Percentiles rank a stretch among this genome's conserved stretches.
phyloP scores from a whole-genome alignment of 768 basidiomycete genomes.

The Candolleomyces eurysporus region DNA sequence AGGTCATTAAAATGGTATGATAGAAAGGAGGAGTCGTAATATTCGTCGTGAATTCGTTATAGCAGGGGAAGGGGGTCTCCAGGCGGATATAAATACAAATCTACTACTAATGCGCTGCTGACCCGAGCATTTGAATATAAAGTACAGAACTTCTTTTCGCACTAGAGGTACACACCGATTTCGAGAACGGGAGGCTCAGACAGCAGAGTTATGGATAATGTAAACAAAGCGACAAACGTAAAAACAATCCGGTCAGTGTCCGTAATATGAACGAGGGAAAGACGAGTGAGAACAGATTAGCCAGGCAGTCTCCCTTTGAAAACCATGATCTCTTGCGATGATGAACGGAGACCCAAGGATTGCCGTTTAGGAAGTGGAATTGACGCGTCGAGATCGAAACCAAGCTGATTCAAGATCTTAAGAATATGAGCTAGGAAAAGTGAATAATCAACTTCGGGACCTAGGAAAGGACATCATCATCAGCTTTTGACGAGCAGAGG shows the following conservation, averaged over 20 bases:
- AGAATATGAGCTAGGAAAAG: constrained; percentile 63
- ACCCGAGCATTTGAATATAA: neutral
- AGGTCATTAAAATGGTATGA: constrained; percentile 55
- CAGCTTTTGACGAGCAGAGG: constrained; percentile 1
- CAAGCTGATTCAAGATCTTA: constrained; percentile 52
- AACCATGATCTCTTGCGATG: constrained; percentile 61
- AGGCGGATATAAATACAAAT: neutral
- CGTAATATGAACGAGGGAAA: too few relatives aligned
- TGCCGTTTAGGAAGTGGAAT: constrained; percentile 56
- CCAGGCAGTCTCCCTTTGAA: constrained; percentile 43
- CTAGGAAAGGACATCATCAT: constrained; percentile 21
- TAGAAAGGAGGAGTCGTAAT: neutral
- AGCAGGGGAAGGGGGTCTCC: neutral
- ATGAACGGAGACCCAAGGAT: constrained; percentile 36
- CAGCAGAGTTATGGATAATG: too few relatives aligned
- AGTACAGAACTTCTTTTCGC: neutral
- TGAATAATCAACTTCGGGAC: constrained; percentile 45
- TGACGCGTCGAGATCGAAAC: constrained; percentile 65
- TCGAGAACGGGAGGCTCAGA: neutral
- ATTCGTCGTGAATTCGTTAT: neutral
- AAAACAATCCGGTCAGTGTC: too few relatives aligned
- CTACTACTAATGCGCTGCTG: neutral
- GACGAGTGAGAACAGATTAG: too few relatives aligned
- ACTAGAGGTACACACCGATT: neutral
- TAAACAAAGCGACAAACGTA: too few relatives aligned